Conservation (phyloP, 768 basidiomycete genomes). For the Auriscalpium microsporum region DNA sequence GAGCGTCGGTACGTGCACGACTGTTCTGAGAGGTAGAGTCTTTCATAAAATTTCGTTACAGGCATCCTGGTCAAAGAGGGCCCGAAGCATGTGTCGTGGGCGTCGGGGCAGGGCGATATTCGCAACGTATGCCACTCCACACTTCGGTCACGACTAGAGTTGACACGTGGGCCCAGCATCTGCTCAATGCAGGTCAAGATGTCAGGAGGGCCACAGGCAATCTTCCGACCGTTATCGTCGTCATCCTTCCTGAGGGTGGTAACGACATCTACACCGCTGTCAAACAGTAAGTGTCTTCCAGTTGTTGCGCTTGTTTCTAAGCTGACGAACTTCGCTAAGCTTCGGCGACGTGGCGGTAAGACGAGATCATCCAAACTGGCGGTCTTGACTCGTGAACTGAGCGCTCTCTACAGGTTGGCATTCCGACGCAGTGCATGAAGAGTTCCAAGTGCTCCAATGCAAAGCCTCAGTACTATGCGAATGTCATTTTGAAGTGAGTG, state of each 20-base stretch:
- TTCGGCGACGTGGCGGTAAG: constrained; percentile 61
- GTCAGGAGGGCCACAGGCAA: constrained; percentile 31
- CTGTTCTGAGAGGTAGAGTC: too few relatives aligned
- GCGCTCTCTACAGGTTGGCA: constrained; percentile 41
- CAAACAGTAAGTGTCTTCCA: constrained; percentile 52
- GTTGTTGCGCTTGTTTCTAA: neutral
- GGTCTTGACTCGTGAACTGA: neutral
- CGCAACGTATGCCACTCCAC: constrained; percentile 4
- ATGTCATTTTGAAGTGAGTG: constrained; percentile 68
- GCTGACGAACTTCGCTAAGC: constrained; percentile 27
- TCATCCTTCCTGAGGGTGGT: constrained; percentile 64
- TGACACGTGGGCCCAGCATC: constrained; percentile 26
- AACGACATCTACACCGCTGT: constrained; percentile 71
- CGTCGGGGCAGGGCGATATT: constrained; percentile 51
- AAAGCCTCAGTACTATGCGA: constrained; percentile 73
- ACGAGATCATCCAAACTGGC: neutral
- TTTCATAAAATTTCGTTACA: constrained; percentile 16
- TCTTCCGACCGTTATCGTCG: constrained; percentile 52
- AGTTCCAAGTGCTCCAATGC: constrained; percentile 55
- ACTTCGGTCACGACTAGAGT: neutral
- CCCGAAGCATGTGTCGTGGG: constrained; percentile 40
- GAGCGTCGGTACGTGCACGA: constrained; percentile 46
- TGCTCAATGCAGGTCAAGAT: constrained; percentile 42
- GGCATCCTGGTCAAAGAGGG: constrained; percentile 49
- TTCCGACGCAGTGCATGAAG: constrained; percentile 76